Percentiles rank a stretch among this genome's conserved stretches.
Conservation (phyloP, 1,284 basidiomycete genomes). For the Pisolithus thermaeus region DNA sequence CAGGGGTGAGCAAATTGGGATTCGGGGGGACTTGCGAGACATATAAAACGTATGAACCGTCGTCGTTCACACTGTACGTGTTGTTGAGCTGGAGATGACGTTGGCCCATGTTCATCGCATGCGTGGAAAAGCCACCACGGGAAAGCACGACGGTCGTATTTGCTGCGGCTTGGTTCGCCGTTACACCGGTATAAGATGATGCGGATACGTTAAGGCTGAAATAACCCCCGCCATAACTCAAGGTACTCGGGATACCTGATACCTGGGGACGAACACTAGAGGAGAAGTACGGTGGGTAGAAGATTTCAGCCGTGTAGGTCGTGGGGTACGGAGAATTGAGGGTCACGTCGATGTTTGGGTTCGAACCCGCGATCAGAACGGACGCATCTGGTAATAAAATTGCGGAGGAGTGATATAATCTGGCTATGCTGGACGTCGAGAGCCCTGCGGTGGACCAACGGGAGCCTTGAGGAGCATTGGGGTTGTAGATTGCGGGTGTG, state of each 20-base stretch:
- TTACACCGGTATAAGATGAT: conserved; percentile 36
- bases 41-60: conserved; percentile 72
- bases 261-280: conserved; percentile 68
- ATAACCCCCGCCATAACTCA: conserved; percentile 77
- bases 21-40: conserved; percentile 79
- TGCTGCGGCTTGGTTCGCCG: conserved; percentile 43
- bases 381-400: conserved; percentile 85
- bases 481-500: conserved; percentile 73
- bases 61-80: conserved; percentile 74
- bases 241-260: conserved; percentile 62
- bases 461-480: conserved; percentile 51
- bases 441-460: conserved; percentile 69
- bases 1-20: conserved; percentile 79
- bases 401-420: conserved; percentile 83
- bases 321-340: conserved; percentile 69
- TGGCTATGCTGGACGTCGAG: conserved; percentile 52
- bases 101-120: conserved; percentile 94
- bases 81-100: conserved; percentile 72
- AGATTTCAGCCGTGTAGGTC: conserved; percentile 81
- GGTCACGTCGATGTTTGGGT: conserved; percentile 88
- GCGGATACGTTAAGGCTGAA: conserved; percentile 59
- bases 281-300: conserved; percentile 79
- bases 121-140: conserved; percentile 89
- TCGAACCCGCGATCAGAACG: conserved; percentile 84
- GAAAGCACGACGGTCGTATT: conserved; percentile 74